Base-by-base conservation (phyloP, 768 basidiomycete species). In the Auriscalpium microsporum region DNA sequence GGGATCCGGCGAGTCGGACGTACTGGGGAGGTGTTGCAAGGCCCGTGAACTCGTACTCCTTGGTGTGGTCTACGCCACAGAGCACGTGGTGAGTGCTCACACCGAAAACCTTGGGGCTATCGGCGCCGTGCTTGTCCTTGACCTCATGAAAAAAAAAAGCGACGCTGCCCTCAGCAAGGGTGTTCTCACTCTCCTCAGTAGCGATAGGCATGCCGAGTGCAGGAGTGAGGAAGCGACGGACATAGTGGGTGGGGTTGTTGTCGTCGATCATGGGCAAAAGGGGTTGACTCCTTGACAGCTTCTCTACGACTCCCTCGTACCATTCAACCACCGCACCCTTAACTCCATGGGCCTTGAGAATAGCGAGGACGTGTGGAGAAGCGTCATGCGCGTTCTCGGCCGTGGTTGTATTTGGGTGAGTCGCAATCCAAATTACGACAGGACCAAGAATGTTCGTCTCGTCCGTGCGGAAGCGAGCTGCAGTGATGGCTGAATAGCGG, bases 81-180 rank as follows among this genome's bases (percentile, higher is more conserved):
- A 65, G 58, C 33, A 71, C 66, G 36, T 72, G 71, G 42, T 56
- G 49, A 63, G 63, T 68, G 54, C 52, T 71, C 38, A 70, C 48
- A 10, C 52, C 67, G 49, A 62, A 58, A 40, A 69, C 64, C 60
- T 55, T 64, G 49, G 59, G 54, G 48, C 71, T 56, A 56, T 62
- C 47, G 52, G 48, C 50, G 65, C 65, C 67, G 28, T 53, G 10
- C 58, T 59, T 65, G 63, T 44, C 62, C 56, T 56, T 60, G 64
- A 62, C 58, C 63, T 68, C 61, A 61, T 71, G 52, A 8, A 53
- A 53, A 38, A 53, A 53, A 8, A 53, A 45, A 10, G 52, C 23
- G 40, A 53, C 28, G 28, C 16, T 34, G 28, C 52, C 52, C 28
- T 53, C 42, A 45, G 52, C 17, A 45, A 45, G 42, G n/a, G 5